Evolutionary conservation across 1,284 basidiomycete genomes (phyloP).

Genomic region (Leccinum ponderosum): DNA sequence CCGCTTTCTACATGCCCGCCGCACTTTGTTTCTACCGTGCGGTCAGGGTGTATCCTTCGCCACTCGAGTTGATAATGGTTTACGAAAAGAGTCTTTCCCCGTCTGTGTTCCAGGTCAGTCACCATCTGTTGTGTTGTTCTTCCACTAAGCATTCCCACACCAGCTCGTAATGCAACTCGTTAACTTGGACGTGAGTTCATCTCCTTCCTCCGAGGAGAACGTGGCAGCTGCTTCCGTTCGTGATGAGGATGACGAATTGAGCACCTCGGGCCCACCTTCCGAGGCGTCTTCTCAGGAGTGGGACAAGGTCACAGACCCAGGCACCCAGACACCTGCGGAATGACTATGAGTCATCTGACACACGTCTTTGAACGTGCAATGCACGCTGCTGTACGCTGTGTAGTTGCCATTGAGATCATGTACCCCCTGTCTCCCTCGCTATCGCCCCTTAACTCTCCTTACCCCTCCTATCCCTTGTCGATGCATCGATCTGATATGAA

Average conservation of each 20-base stretch:
- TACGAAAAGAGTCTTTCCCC: constrained; percentile 92
- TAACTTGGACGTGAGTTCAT: constrained; percentile 82
- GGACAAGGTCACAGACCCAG: constrained; percentile 79
- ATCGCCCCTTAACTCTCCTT: constrained; percentile 21
- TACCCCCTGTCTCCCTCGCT: constrained; percentile 19
- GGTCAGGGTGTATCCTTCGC: constrained; percentile 91
- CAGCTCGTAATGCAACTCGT: constrained; percentile 88
- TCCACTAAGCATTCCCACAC: not conserved
- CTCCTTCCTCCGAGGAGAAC: constrained; percentile 42
- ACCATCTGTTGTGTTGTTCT: not conserved
- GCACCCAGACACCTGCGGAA: constrained; percentile 49
- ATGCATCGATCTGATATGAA: constrained; percentile 66
- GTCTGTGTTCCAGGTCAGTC: constrained; percentile 77
- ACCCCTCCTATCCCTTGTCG: constrained; percentile 23
- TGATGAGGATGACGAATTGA: constrained; percentile 51
- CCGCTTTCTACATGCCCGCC: constrained; percentile 73
- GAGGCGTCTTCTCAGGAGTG: constrained; percentile 84
- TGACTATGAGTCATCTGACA: constrained; percentile 32
- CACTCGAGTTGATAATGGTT: constrained; percentile 89
- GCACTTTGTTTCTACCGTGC: constrained; percentile 93
- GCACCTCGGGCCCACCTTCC: constrained; percentile 71
- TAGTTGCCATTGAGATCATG: constrained; percentile 29
- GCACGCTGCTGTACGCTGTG: constrained; percentile 34
- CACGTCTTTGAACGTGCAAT: constrained; percentile 32
- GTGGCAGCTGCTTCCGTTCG: constrained; percentile 31